Evolutionary conservation across 192 early-diverging fungal species (phyloP).

Genomic region (Phlyctochytrium planicorne): DNA sequence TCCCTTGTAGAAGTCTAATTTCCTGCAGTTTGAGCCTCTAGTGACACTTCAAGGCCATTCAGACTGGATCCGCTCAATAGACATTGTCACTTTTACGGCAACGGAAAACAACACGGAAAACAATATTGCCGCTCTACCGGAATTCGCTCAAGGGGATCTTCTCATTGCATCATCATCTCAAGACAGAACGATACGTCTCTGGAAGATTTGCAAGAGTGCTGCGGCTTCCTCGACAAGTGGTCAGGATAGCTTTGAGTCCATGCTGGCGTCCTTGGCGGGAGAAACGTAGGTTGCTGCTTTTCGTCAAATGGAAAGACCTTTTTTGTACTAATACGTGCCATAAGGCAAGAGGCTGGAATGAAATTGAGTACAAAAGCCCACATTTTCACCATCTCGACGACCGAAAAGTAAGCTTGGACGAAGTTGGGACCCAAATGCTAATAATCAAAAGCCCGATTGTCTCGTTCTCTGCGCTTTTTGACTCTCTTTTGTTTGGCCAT

Average conservation of each 20-base stretch:
- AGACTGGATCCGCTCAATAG: constrained; percentile 86
- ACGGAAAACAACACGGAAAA: constrained; percentile 13
- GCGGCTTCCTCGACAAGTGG: neutral
- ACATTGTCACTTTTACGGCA: constrained; percentile 65
- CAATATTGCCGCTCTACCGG: constrained; percentile 34
- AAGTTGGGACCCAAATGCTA: too few species aligned
- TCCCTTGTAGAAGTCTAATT: neutral
- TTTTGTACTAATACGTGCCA: too few species aligned
- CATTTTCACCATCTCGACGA: too few species aligned
- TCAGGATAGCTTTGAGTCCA: too few species aligned
- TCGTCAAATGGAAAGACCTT: too few species aligned
- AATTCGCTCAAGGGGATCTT: constrained; percentile 71
- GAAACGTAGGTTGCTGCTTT: too few species aligned
- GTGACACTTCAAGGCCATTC: constrained; percentile 83
- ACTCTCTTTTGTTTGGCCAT: constrained; percentile 91
- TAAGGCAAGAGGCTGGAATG: too few species aligned
- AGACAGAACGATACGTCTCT: constrained; percentile 90
- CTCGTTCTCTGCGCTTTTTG: constrained; percentile 66
- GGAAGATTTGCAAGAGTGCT: constrained; percentile 63
- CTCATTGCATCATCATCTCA: constrained; percentile 87
- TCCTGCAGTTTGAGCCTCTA: constrained; percentile 56
- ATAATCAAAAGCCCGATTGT: too few species aligned
- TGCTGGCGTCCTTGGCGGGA: too few species aligned
- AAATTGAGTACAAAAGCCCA: constrained; percentile 85
- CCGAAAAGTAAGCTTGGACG: too few species aligned